phyloP scores from a whole-genome alignment of 2,329 filamentous ascomycete species.

The Tolypocladium pustulatum region DNA sequence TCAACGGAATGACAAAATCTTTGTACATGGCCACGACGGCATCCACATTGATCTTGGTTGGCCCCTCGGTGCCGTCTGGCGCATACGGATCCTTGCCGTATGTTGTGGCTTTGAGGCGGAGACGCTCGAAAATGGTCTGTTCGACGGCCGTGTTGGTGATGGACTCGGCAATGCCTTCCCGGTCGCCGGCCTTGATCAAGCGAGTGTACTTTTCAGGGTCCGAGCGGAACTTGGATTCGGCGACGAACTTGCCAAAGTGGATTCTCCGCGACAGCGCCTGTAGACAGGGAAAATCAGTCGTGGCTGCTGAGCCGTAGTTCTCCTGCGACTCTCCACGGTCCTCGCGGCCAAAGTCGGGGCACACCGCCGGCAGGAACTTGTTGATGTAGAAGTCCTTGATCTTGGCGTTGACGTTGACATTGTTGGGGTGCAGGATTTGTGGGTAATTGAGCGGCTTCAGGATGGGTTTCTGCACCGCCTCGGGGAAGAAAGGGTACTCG shows the following conservation, averaged over 20 bases:
- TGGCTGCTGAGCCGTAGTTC: conserved; percentile 90
- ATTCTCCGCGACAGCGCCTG: conserved; percentile 85
- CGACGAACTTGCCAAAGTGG: conserved; percentile 97
- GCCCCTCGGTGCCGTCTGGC: conserved; percentile 38
- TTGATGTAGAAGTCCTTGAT: conserved; percentile 81
- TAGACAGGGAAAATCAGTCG: conserved; percentile 79
- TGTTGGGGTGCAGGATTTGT: conserved; percentile 73
- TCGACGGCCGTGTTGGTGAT: conserved; percentile 89
- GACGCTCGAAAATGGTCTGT: conserved; percentile 76
- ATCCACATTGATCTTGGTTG: conserved; percentile 80
- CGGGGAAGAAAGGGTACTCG: conserved; percentile 94
- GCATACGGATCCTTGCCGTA: conserved; percentile 84
- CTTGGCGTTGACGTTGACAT: conserved; percentile 80
- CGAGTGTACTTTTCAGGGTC: conserved; percentile 71
- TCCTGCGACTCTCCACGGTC: conserved; percentile 81
- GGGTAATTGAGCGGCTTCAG: conserved; percentile 86
- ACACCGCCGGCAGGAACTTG: conserved; percentile 74
- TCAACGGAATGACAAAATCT: conserved; percentile 89
- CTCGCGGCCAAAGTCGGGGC: conserved; percentile 62
- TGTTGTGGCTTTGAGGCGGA: conserved; percentile 81
- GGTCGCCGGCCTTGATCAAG: conserved; percentile 72
- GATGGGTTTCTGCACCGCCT: conserved; percentile 67
- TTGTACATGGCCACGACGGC: conserved; percentile 85
- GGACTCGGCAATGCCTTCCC: conserved; percentile 71
- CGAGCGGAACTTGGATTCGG: conserved; percentile 85